These are phyloP conservation scores for Pseudopyricularia cyperi DNA, from an alignment of 2,329 filamentous ascomycete genomes.

Conservation along the genomic window DNA sequence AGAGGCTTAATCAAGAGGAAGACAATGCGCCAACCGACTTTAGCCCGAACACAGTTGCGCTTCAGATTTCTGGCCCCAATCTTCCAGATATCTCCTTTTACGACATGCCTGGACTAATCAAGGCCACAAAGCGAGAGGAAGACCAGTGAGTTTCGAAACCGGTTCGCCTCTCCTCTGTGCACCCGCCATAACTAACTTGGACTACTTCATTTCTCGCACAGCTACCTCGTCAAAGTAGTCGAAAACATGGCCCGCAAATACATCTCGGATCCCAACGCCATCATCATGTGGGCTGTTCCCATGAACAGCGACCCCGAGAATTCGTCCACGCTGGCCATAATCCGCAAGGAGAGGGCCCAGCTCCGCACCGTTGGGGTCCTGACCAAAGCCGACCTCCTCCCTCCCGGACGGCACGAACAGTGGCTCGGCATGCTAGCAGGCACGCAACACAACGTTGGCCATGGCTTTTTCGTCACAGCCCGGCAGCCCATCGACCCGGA, in stretches of 20 bases:
- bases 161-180: background rate
- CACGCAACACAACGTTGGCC: conserved; percentile 46
- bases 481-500: conserved; percentile 40
- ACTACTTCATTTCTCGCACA: background rate
- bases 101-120: conserved; percentile 74
- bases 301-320: conserved; percentile 72
- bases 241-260: conserved; percentile 58
- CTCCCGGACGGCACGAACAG: conserved; percentile 33
- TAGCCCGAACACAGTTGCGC: conserved; percentile 66
- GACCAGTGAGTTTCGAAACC: conserved; percentile 26
- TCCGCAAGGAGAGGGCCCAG: conserved; percentile 42
- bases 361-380: conserved; percentile 59
- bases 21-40: conserved; percentile 49
- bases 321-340: conserved; percentile 55
- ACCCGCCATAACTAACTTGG: background rate
- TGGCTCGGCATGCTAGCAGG: conserved; percentile 53
- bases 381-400: conserved; percentile 70
- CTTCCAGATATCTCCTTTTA: conserved; percentile 71
- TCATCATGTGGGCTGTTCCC: conserved; percentile 64
- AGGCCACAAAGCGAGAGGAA: conserved; percentile 47
- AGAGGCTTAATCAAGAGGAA: conserved; percentile 16
- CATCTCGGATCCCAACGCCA: conserved; percentile 53
- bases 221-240: conserved; percentile 58
- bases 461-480: conserved; percentile 72
- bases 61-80: conserved; percentile 60